Percentiles rank a stretch among this genome's conserved stretches.
Evolutionary conservation across 768 basidiomycete species (phyloP).

Genomic region (Podaxis carcinomalis): DNA sequence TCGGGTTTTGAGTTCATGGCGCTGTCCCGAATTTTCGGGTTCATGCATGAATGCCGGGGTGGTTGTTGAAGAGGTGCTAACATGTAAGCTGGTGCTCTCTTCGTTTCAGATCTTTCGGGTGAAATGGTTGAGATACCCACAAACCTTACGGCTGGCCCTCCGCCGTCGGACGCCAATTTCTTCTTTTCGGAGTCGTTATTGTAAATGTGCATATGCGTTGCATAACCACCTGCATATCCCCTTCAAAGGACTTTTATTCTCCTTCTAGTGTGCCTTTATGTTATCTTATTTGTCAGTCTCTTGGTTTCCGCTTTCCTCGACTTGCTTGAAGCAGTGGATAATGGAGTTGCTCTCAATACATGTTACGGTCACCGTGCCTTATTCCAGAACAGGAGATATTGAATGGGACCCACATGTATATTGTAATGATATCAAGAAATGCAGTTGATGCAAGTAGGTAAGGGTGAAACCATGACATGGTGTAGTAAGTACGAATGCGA

Average conservation of each 20-base stretch:
- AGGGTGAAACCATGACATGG: conserved; percentile 17
- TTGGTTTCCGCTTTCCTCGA: background rate
- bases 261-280: background rate
- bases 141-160: conserved; percentile 70
- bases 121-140: conserved; percentile 89
- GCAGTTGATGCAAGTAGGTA: conserved; percentile 56
- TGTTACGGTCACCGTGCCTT: background rate
- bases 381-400: background rate
- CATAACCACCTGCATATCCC: background rate
- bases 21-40: background rate
- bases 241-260: background rate
- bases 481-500: conserved; percentile 9
- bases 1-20: background rate
- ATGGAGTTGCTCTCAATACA: background rate
- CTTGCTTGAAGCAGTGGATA: background rate
- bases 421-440: conserved; percentile 28
- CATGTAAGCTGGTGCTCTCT: background rate
- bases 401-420: conserved; percentile 1
- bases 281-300: background rate
- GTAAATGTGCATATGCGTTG: background rate
- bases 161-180: conserved; percentile 77
- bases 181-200: conserved; percentile 65
- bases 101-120: conserved; percentile 68
- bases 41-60: background rate
- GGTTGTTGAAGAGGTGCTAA: background rate